Base-by-base conservation (phyloP, 331 rosid species). In the Malus hybrid region DNA sequence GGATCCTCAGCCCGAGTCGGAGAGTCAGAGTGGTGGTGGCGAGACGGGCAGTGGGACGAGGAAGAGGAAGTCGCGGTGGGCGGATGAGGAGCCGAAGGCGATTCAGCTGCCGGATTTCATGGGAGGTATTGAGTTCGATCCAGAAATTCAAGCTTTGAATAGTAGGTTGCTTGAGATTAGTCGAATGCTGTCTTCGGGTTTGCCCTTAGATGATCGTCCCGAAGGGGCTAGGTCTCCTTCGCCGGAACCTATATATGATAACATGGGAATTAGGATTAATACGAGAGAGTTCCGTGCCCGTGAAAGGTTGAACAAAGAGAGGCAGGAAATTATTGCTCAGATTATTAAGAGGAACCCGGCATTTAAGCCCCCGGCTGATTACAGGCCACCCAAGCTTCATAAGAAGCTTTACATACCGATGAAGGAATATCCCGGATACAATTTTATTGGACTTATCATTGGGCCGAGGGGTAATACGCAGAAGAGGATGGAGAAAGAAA, bases 161-260 rank as follows among this genome's bases (percentile, higher is more conserved):
- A 89, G 97, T 84, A 81, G 99, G 85, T 90, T 95, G 10, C 87
- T 95, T 59, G 99, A 95, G 80, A 95, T 95, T 79, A 95, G 99
- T 85, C 80, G 97, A 70, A 90, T 95, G 97, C 64, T 95, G 28
- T 94, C 91, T 36, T 94, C 99, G 1, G 99, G 99, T 59, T 79
- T 95, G 78, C 96, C 97, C 36, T 72, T 94, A 16, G 99, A 95
- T 73, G 99, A 95, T 74, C 88, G 97, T 6, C 97, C 99, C 1
- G 97, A 95, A 84, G 99, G 99, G 34, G 97, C 91, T 76, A 78
- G 99, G 75, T 95, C 99, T 33, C 99, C 97, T 82, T 95, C 97
- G 0, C 99, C 99, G 11, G 99, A 95, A 74, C 99, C 99, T 0
- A 84, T 95, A 6, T 95, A 95, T 68, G 99, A 95, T 79, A 92